Evolutionary conservation across 495 filamentous ascomycete genomes (phyloP).

Genomic region (Collariella sp.): DNA sequence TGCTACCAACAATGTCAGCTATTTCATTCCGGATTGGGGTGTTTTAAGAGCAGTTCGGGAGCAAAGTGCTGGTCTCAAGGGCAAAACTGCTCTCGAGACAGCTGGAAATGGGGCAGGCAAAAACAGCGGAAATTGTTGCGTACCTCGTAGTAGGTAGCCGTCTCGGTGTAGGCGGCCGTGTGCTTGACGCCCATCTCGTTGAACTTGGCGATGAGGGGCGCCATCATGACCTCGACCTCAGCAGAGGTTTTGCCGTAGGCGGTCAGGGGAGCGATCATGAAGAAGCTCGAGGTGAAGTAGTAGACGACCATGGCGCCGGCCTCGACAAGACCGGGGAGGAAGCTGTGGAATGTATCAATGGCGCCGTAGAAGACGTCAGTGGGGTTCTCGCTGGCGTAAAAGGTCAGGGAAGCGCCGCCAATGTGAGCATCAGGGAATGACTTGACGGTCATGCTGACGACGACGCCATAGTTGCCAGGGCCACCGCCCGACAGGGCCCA

Average conservation of each 20-base stretch:
- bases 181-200: constrained; percentile 25
- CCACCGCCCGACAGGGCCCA: constrained; percentile 55
- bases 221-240: constrained; percentile 28
- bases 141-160: constrained; percentile 38
- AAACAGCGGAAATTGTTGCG: no score
- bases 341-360: constrained; percentile 24
- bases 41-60: no score
- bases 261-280: constrained; percentile 38
- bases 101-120: no score
- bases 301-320: constrained; percentile 35
- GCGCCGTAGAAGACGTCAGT: constrained; percentile 37
- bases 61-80: no score
- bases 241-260: constrained; percentile 28
- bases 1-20: no score
- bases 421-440: constrained; percentile 31
- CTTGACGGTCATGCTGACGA: constrained; percentile 36
- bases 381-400: constrained; percentile 24
- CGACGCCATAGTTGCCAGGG: constrained; percentile 42
- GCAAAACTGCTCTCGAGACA: no score
- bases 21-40: no score
- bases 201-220: constrained; percentile 28
- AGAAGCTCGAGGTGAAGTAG: constrained; percentile 40
- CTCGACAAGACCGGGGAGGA: constrained; percentile 19
- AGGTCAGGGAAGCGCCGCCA: constrained; percentile 26
- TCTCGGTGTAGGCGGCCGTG: constrained; percentile 21